phyloP scores from a whole-genome alignment of 345 rosid genomes.

The Salix arbutifolia region DNA sequence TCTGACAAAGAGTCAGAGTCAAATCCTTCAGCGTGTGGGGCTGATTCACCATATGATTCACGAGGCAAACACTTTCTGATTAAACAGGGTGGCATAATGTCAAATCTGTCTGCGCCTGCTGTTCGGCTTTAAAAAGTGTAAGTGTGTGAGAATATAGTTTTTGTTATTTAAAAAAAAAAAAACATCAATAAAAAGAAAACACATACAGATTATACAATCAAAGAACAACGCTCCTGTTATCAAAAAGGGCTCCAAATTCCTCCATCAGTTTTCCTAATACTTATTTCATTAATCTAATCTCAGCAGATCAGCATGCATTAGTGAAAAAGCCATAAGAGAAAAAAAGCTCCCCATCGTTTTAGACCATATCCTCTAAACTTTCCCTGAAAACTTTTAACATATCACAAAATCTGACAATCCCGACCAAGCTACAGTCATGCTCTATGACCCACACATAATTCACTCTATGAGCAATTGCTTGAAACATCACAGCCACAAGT shows the following conservation, averaged over 20 bases:
- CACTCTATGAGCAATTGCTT: slow-evolving; percentile 76
- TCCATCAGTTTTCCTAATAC: background rate
- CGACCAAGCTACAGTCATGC: slow-evolving; percentile 65
- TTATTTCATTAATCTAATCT: background rate
- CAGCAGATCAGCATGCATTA: background rate
- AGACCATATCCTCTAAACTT: slow-evolving; percentile 30
- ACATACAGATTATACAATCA: background rate
- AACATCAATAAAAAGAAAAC: background rate
- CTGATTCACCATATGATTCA: too few species aligned
- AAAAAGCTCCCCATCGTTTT: slow-evolving; percentile 1
- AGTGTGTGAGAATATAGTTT: too few species aligned
- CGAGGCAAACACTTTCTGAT: background rate
- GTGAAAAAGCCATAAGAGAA: background rate
- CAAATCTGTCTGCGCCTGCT: background rate
- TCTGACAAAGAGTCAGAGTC: too few species aligned
- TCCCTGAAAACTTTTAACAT: slow-evolving; percentile 69
- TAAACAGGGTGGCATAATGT: background rate
- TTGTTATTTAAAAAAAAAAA: too few species aligned
- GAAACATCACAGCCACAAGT: slow-evolving; percentile 83
- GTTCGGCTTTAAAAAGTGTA: background rate
- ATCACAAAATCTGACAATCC: slow-evolving; percentile 69
- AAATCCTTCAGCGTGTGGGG: too few species aligned
- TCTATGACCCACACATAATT: slow-evolving; percentile 83
- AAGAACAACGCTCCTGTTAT: background rate
- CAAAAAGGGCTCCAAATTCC: background rate